Base-by-base conservation (phyloP, 2,329 filamentous ascomycete genomes). In the Xylaria sp. region DNA sequence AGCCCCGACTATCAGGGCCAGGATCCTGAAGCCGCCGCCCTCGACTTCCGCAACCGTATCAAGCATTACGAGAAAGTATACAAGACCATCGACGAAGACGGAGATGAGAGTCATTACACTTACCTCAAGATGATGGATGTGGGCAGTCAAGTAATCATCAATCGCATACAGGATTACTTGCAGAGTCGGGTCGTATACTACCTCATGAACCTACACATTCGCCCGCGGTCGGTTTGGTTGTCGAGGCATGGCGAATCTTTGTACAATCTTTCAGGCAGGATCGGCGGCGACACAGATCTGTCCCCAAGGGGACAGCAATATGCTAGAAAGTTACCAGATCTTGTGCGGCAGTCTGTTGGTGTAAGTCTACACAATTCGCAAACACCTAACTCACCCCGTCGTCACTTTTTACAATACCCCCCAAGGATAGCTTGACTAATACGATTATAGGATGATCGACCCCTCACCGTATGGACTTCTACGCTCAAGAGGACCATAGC, bases 51-150 rank as follows among this genome's bases (percentile, higher is more conserved):
- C 70, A 91, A 97, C 76, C 91, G 96, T 70, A 99, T 99, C 77
- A 90, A 91, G 76, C 97, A 97, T 81, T 99, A 99, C 81, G 96
- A 99, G 81, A 96, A 96, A 81, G 92, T 97, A 32, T 99, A 99
- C 81, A 89, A 97, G 82, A 95, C 93, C 1, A 93, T 99, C 75
- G 93, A 97, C 73, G 92, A 92, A 73, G 86, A 89, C 70, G 84
- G 83, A 48, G 92, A 97, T 71, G 95, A 98, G 84, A 89, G 88
- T 73, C 86, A 95, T 74, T 89, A 96, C 75, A 97, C 96, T 43
- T 99, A 97, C 78, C 91, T 98, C 78, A 98, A 99, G 82, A 91
- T 99, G 78, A 97, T 98, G 86, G 91, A 99, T 77, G 93, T 98
- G 13, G 94, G 96, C 67, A 93, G 93, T 73, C 93, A 97, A 77